Evolutionary conservation across 768 basidiomycete species (phyloP).

Genomic region (Amanita rubescens): DNA sequence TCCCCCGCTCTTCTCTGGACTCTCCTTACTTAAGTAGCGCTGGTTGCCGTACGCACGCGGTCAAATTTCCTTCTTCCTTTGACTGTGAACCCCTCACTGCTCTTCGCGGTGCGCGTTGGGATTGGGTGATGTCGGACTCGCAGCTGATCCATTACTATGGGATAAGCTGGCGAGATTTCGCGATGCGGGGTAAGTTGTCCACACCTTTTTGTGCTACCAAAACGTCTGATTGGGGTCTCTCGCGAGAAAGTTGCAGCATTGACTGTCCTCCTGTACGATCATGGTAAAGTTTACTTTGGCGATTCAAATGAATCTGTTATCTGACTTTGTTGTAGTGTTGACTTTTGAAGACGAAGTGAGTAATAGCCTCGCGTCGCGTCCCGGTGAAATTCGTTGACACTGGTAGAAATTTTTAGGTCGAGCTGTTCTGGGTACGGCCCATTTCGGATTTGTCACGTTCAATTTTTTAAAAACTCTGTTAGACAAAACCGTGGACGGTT

Average conservation of each 20-base stretch:
- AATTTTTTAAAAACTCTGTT: not conserved
- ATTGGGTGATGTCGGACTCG: not conserved
- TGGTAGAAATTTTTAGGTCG: not conserved
- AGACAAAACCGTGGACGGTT: constrained; percentile 1
- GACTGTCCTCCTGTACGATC: not conserved
- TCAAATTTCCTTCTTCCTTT: not conserved
- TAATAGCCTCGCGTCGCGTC: too few species aligned
- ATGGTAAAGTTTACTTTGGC: not conserved
- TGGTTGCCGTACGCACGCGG: not conserved
- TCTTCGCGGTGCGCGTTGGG: not conserved
- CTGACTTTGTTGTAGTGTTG: not conserved
- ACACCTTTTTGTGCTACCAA: not conserved
- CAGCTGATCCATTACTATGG: not conserved
- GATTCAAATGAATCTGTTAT: not conserved
- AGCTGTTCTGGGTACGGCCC: not conserved
- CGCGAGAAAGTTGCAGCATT: not conserved
- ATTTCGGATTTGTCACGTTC: not conserved
- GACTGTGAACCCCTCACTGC: not conserved
- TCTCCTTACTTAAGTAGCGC: not conserved
- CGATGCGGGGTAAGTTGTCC: not conserved
- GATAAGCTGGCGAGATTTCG: not conserved
- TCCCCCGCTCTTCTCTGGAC: too few species aligned
- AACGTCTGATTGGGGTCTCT: not conserved
- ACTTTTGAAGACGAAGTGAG: not conserved
- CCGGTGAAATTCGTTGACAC: not conserved